Base-by-base conservation (phyloP, 768 basidiomycete species). In the Ramaria sp. region DNA sequence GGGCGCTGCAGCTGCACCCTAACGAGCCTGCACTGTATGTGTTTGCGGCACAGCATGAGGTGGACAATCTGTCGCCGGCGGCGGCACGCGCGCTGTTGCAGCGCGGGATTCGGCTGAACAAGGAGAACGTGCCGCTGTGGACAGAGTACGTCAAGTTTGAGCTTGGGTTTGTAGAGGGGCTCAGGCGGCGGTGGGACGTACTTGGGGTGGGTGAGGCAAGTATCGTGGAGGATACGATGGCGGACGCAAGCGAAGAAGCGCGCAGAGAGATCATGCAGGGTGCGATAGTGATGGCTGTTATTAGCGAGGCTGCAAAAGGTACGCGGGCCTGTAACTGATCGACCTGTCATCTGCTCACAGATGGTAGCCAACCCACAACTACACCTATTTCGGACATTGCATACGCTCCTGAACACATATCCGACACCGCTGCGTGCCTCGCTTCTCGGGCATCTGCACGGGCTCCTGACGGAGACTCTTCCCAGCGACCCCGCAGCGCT, bases 141-240 rank as follows among this genome's bases (percentile, higher is more conserved):
- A 75, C 75, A 20, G 92, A 94, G 69, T 95, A 93, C 66, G 82
- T 91, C 61, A 83, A 83, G 66, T 90, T 96, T 81, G 93, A 97
- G 67, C 71, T 94, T 4, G 83, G 83, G 2, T 95, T 90, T 68
- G 73, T 91, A 7, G 91, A 95, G 71, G 80, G 79, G 13, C 71
- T 94, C 49, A 74, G 88, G 39, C 72, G 88, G 61, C 75, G 92
- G 52, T 92, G 90, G 91, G 81, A 75, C 46, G 73, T 89, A 7
- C 73, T 95, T 19, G 92, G 91, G 7, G 84, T 94, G 52, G 71
- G 71, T 46, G 68, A 64, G 66, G 48, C 69, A 63, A 17, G 62
- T 64, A 54, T 67, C 64, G 60, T 59, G 38, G 66, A 60, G 17
- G 66, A 65, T 41, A 60, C 54, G 22, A 65, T 61, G 17, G 66